Percentiles rank a stretch among this genome's conserved stretches.
Conservation (phyloP, 148 eudicot species). For the Camellia sinensis region DNA sequence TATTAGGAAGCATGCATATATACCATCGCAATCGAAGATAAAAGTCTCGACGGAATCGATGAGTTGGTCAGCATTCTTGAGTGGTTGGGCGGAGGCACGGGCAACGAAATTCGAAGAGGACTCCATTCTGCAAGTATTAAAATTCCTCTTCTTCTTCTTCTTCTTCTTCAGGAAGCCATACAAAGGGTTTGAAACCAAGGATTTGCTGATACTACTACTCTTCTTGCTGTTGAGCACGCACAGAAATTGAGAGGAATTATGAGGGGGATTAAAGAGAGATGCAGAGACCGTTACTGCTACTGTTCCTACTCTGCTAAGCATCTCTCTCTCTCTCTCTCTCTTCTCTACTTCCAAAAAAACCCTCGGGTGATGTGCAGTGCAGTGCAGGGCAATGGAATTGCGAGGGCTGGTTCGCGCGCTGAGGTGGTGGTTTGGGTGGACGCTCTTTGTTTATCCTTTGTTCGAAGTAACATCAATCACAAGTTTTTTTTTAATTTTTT, state of each 20-base stretch:
- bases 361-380: background rate
- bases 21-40: slow-evolving; percentile 90
- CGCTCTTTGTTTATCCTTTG: background rate
- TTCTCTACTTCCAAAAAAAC: background rate
- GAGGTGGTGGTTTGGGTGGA: slow-evolving; percentile 29
- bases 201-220: background rate
- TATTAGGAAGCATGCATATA: too few species aligned
- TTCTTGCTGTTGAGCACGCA: background rate
- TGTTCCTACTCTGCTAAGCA: slow-evolving; percentile 34
- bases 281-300: background rate
- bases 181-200: slow-evolving; percentile 24
- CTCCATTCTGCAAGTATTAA: too few species aligned
- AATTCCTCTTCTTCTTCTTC: slow-evolving; percentile 15
- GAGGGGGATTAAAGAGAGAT: slow-evolving; percentile 20
- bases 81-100: slow-evolving; percentile 55
- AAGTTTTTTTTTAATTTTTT: too few species aligned
- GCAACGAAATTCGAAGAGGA: slow-evolving; percentile 23
- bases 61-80: slow-evolving; percentile 61
- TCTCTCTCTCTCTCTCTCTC: slow-evolving; percentile 4
- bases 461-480: too few species aligned
- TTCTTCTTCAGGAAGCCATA: slow-evolving; percentile 20
- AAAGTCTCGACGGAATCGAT: slow-evolving; percentile 86
- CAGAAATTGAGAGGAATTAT: slow-evolving; percentile 12
- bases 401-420: background rate
- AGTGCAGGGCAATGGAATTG: background rate